These are phyloP conservation scores for Aspergillus oerlinghausenensis DNA, from an alignment of 2,329 filamentous ascomycete genomes.

Conservation along the genomic window DNA sequence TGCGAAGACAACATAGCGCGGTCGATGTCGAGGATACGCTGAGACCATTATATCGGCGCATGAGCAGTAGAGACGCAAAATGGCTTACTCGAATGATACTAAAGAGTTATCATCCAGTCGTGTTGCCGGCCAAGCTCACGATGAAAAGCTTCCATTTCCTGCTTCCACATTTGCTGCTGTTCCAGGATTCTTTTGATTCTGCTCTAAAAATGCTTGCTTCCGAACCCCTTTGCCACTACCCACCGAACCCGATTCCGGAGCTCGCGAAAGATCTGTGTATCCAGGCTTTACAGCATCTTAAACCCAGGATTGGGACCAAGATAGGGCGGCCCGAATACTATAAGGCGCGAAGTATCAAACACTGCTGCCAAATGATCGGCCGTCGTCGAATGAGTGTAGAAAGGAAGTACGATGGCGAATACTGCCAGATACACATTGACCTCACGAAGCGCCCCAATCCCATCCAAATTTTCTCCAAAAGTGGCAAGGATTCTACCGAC, in stretches of 20 bases:
- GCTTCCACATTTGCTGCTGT: constrained; percentile 64
- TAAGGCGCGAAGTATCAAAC: constrained; percentile 66
- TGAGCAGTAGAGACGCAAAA: constrained; percentile 69
- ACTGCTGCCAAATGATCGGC: constrained; percentile 64
- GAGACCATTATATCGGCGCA: constrained; percentile 53
- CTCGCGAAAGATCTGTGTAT: constrained; percentile 25
- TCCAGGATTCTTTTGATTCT: constrained; percentile 63
- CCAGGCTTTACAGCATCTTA: constrained; percentile 42
- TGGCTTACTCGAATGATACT: constrained; percentile 80
- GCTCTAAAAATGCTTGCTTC: constrained; percentile 53
- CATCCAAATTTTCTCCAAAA: constrained; percentile 86
- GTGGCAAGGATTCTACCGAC: constrained; percentile 78
- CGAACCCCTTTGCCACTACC: constrained; percentile 32
- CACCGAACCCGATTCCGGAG: constrained; percentile 30
- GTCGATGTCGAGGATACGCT: constrained; percentile 47
- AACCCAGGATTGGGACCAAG: constrained; percentile 57
- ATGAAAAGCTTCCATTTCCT: constrained; percentile 62
- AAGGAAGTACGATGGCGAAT: constrained; percentile 82
- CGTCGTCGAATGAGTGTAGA: constrained; percentile 66
- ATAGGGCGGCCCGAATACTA: constrained; percentile 61
- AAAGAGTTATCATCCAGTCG: constrained; percentile 67
- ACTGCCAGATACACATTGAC: constrained; percentile 82
- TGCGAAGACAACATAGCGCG: constrained; percentile 43
- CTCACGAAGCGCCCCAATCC: constrained; percentile 49
- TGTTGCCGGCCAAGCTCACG: constrained; percentile 54